Conservation (phyloP, 495 filamentous ascomycete species). For the Trichocladium uniseriatum region DNA sequence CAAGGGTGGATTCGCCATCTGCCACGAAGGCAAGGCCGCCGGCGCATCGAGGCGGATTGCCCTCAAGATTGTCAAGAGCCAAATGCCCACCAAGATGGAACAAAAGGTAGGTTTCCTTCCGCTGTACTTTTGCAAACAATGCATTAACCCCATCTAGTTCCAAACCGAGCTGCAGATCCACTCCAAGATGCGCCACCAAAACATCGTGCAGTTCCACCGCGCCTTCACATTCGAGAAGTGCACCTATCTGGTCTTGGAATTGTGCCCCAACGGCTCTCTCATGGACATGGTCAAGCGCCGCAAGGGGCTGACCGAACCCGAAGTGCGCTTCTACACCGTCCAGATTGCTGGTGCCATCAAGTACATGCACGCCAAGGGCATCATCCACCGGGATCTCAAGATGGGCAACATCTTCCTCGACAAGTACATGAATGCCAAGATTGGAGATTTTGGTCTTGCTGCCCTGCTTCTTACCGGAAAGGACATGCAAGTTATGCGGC, state of each 20-base stretch:
- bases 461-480: slow-evolving; percentile 79
- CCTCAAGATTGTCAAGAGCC: slow-evolving; percentile 82
- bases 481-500: slow-evolving; percentile 63
- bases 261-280: slow-evolving; percentile 93
- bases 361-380: slow-evolving; percentile 87
- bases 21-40: slow-evolving; percentile 63
- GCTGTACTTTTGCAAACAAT: background rate
- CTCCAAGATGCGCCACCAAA: slow-evolving; percentile 88
- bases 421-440: slow-evolving; percentile 91
- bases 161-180: slow-evolving; percentile 96
- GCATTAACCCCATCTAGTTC: too few relatives aligned
- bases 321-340: slow-evolving; percentile 83
- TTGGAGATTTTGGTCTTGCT: slow-evolving; percentile 96
- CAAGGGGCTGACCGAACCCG: slow-evolving; percentile 77
- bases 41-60: slow-evolving; percentile 61
- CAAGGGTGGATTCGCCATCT: slow-evolving; percentile 93
- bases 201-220: slow-evolving; percentile 89
- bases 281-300: slow-evolving; percentile 95
- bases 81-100: slow-evolving; percentile 72
- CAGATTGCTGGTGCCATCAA: slow-evolving; percentile 95
- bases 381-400: slow-evolving; percentile 95
- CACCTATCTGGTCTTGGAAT: slow-evolving; percentile 88
- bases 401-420: slow-evolving; percentile 98
- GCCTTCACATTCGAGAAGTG: slow-evolving; percentile 82
- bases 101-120: slow-evolving; percentile 69